These are phyloP conservation scores for Tausonia pullulans DNA, from an alignment of 1,284 basidiomycete genomes.

Conservation along the genomic window DNA sequence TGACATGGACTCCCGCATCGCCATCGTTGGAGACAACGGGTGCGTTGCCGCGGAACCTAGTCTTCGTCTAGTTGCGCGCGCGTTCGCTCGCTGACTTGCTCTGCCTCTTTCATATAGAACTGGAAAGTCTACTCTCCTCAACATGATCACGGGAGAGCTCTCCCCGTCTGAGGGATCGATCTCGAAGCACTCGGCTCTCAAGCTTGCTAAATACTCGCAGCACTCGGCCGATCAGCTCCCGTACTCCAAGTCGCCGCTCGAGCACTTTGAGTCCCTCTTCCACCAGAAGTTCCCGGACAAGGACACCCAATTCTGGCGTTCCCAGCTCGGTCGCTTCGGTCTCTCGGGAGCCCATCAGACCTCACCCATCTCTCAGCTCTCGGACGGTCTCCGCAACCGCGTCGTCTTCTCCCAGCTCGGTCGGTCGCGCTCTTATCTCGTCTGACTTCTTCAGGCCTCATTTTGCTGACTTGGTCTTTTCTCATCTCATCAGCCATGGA, in stretches of 20 bases:
- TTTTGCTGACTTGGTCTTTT: slow-evolving; percentile 28
- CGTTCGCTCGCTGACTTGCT: neutral
- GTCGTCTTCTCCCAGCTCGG: slow-evolving; percentile 78
- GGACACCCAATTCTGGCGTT: slow-evolving; percentile 84
- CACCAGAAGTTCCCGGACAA: slow-evolving; percentile 83
- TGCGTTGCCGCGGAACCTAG: slow-evolving; percentile 21
- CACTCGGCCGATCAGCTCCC: slow-evolving; percentile 98
- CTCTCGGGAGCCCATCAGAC: slow-evolving; percentile 90
- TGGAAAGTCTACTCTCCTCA: slow-evolving; percentile 92
- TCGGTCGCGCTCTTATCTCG: slow-evolving; percentile 18
- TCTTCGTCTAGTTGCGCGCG: neutral
- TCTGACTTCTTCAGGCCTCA: neutral
- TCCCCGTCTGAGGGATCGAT: slow-evolving; percentile 76
- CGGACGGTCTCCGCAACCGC: slow-evolving; percentile 91
- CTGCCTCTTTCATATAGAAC: slow-evolving; percentile 35
- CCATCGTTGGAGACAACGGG: slow-evolving; percentile 97
- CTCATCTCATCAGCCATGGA: slow-evolving; percentile 62
- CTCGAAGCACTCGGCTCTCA: slow-evolving; percentile 77
- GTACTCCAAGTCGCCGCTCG: slow-evolving; percentile 83
- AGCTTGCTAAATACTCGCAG: slow-evolving; percentile 95
- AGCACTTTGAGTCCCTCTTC: slow-evolving; percentile 83
- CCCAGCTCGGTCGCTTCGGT: slow-evolving; percentile 91
- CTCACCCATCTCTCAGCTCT: slow-evolving; percentile 78
- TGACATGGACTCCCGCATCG: slow-evolving; percentile 55
- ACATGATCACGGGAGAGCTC: slow-evolving; percentile 79